Evolutionary conservation across 352 stramenopile genomes (phyloP), one percentile per base, ranked within the genome.

Genomic region (Plasmopara viticola): DNA sequence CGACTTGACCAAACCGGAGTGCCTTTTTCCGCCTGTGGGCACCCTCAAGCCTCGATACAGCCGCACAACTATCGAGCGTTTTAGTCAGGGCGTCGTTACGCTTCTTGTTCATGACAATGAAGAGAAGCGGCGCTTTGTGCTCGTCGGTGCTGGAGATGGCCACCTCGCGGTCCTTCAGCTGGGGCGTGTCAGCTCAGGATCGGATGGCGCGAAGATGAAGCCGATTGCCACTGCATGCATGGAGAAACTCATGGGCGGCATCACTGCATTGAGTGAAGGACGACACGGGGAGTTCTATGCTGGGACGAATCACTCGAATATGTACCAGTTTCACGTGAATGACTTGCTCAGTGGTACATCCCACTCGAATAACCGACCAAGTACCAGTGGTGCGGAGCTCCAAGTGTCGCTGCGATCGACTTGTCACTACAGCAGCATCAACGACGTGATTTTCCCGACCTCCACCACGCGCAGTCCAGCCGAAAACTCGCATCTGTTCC

Each of bases 241-340:
- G n/a, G 78, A 87, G 44, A 79, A 96, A 55, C 62, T 98, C 4
- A 72, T 96, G 50, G 95, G 95, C 28, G 87, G 76, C 30, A 72
- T 98, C 41, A 98, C 92, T 12, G 90, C 90, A 15, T 75, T 98
- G 33, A 78, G 83, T 28, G 76, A 91, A 62, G 81, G 80, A n/a
- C 78, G 64, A 40, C 72, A 86, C 57, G 80, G 80, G 8, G 73
- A 83, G 39, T 96, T 98, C 53, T 95, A 94, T 56, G 84, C 82
- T 31, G 94, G 93, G 38, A 98, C 95, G 14, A 92, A 93, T 60
- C 84, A 96, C 31, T 95, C 84, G 33, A 98, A 98, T 70, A 93
- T 94, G 56, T 98, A 97, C 70, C 74, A 85, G 51, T 94, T 93
- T 58, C 72, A 88, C 28, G 56, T 95, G 9, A 58, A 71, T 8